Percentiles rank a stretch among this genome's conserved stretches.
Evolutionary conservation across 1,284 basidiomycete genomes (phyloP).

Genomic region (Mycosarcoma maydis): DNA sequence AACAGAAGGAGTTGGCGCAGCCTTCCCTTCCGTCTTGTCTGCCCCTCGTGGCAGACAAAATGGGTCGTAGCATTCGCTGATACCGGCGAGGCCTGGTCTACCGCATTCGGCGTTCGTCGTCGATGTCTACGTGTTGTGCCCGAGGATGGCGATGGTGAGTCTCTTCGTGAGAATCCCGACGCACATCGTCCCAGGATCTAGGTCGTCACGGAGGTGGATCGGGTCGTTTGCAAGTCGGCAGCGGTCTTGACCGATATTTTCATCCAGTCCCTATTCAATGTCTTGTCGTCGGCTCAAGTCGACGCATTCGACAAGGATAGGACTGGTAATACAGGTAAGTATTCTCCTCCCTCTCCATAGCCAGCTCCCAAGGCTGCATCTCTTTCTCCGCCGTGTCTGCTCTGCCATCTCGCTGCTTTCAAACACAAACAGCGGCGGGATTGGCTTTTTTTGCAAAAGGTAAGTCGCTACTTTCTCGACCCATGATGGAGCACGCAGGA

Average conservation of each 20-base stretch:
- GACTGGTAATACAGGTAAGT: no score
- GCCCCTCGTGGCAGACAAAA: constrained; percentile 34
- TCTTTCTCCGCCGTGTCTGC: background rate
- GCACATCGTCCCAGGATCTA: constrained; percentile 49
- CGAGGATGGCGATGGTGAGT: constrained; percentile 49
- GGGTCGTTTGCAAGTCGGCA: constrained; percentile 52
- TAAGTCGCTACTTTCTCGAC: constrained; percentile 10
- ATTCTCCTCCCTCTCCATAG: no score
- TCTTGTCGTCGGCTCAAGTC: no score
- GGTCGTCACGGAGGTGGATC: constrained; percentile 39
- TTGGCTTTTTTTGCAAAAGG: constrained; percentile 3
- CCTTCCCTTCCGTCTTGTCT: constrained; percentile 32
- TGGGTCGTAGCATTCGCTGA: constrained; percentile 43
- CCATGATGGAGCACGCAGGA: background rate
- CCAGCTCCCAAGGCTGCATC: no score
- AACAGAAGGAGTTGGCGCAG: constrained; percentile 31
- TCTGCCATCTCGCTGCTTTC: constrained; percentile 10
- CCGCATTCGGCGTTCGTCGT: constrained; percentile 25
- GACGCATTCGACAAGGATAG: background rate
- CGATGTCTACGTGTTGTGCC: constrained; percentile 24
- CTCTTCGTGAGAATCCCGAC: constrained; percentile 51
- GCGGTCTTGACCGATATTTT: constrained; percentile 49
- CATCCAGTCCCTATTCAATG: background rate
- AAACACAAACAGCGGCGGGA: constrained; percentile 1
- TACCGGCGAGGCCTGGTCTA: constrained; percentile 38